These are phyloP conservation scores for Stentor coeruleus DNA, from an alignment of 73 alveolate genomes.

Conservation along the genomic window DNA sequence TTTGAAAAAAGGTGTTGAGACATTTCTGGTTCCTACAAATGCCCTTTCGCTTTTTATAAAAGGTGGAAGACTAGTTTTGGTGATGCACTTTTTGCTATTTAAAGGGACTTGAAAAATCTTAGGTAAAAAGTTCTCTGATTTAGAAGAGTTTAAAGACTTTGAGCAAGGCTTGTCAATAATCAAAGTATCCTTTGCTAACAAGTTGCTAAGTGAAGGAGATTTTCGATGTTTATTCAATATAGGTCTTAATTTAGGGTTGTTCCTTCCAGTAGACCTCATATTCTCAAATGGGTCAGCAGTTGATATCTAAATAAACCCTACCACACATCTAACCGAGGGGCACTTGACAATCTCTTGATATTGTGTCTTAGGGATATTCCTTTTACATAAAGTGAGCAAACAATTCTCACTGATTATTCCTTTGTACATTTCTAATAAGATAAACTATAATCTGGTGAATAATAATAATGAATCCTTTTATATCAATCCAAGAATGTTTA, in stretches of 20 bases:
- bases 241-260: background rate
- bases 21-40: background rate
- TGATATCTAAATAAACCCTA: background rate
- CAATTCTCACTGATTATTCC: too few relatives aligned
- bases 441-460: too few relatives aligned
- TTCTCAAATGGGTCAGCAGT: slow-evolving; percentile 1
- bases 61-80: background rate
- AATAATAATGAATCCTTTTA: slow-evolving; percentile 23
- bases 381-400: too few relatives aligned
- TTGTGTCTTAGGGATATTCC: too few relatives aligned
- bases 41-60: background rate
- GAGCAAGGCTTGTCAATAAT: background rate
- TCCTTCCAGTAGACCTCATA: background rate
- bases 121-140: background rate
- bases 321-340: background rate
- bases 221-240: background rate
- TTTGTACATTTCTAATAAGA: too few relatives aligned
- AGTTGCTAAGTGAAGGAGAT: background rate
- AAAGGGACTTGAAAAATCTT: background rate
- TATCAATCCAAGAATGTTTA: background rate
- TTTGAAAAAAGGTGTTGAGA: background rate
- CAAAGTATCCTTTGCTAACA: background rate
- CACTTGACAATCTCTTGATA: too few relatives aligned
- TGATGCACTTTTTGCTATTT: background rate
- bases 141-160: background rate